A percentile compares a stretch with the other conserved stretches of the same genome.
phyloP scores from a whole-genome alignment of 345 rosid species.

The Ceriops decandra region DNA sequence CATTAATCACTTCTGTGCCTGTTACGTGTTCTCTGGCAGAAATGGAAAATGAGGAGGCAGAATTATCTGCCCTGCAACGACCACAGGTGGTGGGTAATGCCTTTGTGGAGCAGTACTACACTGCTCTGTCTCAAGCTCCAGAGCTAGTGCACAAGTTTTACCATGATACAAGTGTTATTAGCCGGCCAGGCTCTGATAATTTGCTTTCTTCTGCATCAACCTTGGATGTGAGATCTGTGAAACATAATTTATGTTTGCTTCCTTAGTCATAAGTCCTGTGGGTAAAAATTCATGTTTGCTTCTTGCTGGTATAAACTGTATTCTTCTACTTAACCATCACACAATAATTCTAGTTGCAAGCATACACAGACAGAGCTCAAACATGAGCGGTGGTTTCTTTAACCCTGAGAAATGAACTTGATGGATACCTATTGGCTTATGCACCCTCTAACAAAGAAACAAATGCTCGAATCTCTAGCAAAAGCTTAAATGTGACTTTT shows the following conservation, averaged over 20 bases:
- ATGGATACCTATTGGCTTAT: background rate
- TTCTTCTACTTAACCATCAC: too few relatives aligned
- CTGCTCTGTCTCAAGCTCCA: constrained; percentile 12
- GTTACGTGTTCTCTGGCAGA: background rate
- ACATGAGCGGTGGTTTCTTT: background rate
- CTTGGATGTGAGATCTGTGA: constrained; percentile 19
- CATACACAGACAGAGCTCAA: background rate
- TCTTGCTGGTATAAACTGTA: too few relatives aligned
- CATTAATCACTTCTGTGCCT: too few relatives aligned
- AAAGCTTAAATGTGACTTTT: background rate
- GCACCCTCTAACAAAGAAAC: background rate
- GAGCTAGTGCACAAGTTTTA: constrained; percentile 23
- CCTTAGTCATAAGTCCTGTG: too few relatives aligned
- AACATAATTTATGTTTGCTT: background rate
- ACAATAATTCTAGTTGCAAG: background rate
- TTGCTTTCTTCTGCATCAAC: constrained; percentile 14
- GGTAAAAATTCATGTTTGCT: too few relatives aligned
- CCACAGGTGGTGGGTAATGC: constrained; percentile 25
- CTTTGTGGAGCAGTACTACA: constrained; percentile 30
- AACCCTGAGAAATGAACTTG: background rate
- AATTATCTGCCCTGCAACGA: background rate
- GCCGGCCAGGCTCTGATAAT: constrained; percentile 23
- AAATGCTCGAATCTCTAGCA: background rate
- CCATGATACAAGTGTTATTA: constrained; percentile 14
- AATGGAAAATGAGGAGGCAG: constrained; percentile 19